Evolutionary conservation across 2,329 filamentous ascomycete species (phyloP), one percentile per base, ranked within the genome.

Genomic region (Trichoderma asperellum): DNA sequence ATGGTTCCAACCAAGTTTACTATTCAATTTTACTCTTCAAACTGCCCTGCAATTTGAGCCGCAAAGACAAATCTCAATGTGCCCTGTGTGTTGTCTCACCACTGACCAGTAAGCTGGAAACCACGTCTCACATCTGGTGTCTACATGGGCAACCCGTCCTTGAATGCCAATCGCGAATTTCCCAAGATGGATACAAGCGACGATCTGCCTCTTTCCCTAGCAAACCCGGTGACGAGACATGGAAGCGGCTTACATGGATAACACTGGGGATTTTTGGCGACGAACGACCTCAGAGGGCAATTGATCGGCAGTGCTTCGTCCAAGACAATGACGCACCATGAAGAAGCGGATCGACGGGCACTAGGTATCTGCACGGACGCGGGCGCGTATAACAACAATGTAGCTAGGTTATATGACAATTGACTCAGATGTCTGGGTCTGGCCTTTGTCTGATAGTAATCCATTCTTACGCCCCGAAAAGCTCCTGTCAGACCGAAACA

Each of bases 161-260:
- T n/a, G 11, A 43, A 29, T 55, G 61, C 49, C 35, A 56, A 65
- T 65, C 61, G 40, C 49, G 57, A 59, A 61, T 34, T 61, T 68
- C 32, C 34, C 56, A 60, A 16, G 32, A 29, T 52, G 65, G 57
- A 32, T 43, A 37, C 58, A 66, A 59, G 63, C 63, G 63, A 66
- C 53, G 53, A 58, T 66, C 63, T 27, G 10, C n/a, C 32, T 59
- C 34, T 21, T 37, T n/a, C 61, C 61, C 62, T 27, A 29, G 62
- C 55, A 24, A 3, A 24, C 24, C 24, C 24, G 24, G 24, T 24
- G 62, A 65, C 56, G 37, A 66, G 63, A 66, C 63, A 66, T 57
- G 62, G 62, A 29, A 53, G 43, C 43, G 62, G 35, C 29, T 29
- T 62, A 62, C 57, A 60, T 32, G 56, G 56, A 34, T 21, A 21